These are phyloP conservation scores for Solanum piurae DNA, from an alignment of 257 asterid genomes.

Conservation along the genomic window DNA sequence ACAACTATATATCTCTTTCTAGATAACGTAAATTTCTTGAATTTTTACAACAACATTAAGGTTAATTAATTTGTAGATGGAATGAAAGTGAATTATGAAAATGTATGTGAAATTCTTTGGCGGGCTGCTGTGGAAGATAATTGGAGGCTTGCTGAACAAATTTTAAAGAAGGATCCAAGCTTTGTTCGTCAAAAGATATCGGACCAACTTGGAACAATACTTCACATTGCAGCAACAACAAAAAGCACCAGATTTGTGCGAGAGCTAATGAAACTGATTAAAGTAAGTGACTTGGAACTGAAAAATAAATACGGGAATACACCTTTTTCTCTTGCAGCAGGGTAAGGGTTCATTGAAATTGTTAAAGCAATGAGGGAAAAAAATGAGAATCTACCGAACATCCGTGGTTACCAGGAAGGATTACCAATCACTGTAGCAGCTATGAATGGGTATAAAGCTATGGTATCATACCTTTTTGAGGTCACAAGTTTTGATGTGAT, in stretches of 20 bases:
- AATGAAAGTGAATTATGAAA: not conserved
- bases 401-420: too few relatives aligned
- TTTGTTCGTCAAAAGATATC: not conserved
- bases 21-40: too few relatives aligned
- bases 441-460: not conserved
- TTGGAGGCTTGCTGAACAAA: not conserved
- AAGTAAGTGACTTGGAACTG: not conserved
- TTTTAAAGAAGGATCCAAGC: not conserved
- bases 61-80: not conserved
- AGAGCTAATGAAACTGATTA: not conserved
- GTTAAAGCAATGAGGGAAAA: constrained; percentile 1
- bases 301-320: not conserved
- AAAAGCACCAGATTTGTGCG: not conserved
- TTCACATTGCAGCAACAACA: not conserved
- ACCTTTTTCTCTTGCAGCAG: constrained; percentile 9
- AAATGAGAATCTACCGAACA: not conserved
- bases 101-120: not conserved
- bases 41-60: too few relatives aligned
- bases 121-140: not conserved
- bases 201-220: not conserved
- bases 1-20: too few relatives aligned
- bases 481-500: not conserved
- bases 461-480: constrained; percentile 4
- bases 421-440: constrained; percentile 6
- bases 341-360: not conserved